phyloP scores from a whole-genome alignment of 2,329 filamentous ascomycete genomes.

The Arachnomyces sp. region DNA sequence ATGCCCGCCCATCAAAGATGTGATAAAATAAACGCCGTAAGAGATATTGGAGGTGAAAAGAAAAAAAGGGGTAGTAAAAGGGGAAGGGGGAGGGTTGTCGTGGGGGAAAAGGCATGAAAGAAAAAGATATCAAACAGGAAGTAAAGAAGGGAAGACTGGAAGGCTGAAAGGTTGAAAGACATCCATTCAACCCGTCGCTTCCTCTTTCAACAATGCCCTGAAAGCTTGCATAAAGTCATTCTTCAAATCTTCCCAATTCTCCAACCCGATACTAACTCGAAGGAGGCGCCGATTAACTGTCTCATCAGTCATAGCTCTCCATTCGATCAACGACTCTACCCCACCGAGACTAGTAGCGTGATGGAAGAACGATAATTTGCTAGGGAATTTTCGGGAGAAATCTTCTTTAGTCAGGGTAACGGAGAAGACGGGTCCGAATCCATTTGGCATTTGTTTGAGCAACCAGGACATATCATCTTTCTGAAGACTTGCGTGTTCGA shows the following conservation, averaged over 20 bases:
- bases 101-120: no score
- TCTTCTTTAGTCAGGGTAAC: slow-evolving; percentile 55
- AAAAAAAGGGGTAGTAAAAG: no score
- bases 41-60: no score
- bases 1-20: no score
- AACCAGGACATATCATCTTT: slow-evolving; percentile 62
- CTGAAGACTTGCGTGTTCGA: slow-evolving; percentile 77
- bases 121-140: background rate
- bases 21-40: no score
- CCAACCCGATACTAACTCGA: slow-evolving; percentile 77
- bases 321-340: slow-evolving; percentile 93
- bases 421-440: slow-evolving; percentile 82
- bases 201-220: slow-evolving; percentile 41
- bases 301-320: slow-evolving; percentile 79
- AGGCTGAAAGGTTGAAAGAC: background rate
- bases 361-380: slow-evolving; percentile 73
- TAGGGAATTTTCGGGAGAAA: slow-evolving; percentile 62
- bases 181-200: slow-evolving; percentile 5
- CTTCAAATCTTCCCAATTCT: slow-evolving; percentile 75
- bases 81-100: no score
- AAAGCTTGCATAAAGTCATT: slow-evolving; percentile 65
- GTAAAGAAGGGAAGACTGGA: background rate
- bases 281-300: slow-evolving; percentile 63
- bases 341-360: slow-evolving; percentile 92
- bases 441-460: slow-evolving; percentile 77